Conservation (phyloP, 1,139 yeast genomes). For the Magnusiomyces starmeri region DNA sequence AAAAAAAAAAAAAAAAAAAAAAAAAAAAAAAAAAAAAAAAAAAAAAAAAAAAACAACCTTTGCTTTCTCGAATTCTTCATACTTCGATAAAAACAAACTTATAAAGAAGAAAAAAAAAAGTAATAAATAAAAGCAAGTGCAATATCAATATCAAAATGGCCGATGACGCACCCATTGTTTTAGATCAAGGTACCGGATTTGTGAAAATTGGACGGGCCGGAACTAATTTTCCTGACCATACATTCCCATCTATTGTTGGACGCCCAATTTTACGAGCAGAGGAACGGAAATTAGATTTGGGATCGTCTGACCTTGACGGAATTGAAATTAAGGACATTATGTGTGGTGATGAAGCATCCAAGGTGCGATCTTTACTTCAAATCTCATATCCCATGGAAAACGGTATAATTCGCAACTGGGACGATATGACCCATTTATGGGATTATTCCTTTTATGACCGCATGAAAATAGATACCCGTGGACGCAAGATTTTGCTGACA, state of each 20-base stretch:
- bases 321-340: conserved; percentile 75
- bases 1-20: background rate
- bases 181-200: conserved; percentile 99
- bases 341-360: conserved; percentile 96
- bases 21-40: no score
- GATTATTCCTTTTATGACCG: conserved; percentile 93
- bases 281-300: conserved; percentile 59
- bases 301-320: conserved; percentile 30
- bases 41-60: no score
- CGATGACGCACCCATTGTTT: conserved; percentile 35
- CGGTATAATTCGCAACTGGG: conserved; percentile 97
- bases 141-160: conserved; percentile 8
- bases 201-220: conserved; percentile 87
- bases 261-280: conserved; percentile 96
- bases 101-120: background rate
- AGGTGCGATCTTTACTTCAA: conserved; percentile 82
- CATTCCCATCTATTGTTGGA: conserved; percentile 98
- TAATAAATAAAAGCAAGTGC: no score
- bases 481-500: conserved; percentile 76
- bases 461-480: conserved; percentile 70
- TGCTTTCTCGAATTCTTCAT: background rate
- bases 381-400: conserved; percentile 97
- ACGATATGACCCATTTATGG: conserved; percentile 98
- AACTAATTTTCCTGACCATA: conserved; percentile 92
- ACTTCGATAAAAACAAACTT: background rate